phyloP scores from a whole-genome alignment of 768 basidiomycete genomes.

The Ramaria sp. region DNA sequence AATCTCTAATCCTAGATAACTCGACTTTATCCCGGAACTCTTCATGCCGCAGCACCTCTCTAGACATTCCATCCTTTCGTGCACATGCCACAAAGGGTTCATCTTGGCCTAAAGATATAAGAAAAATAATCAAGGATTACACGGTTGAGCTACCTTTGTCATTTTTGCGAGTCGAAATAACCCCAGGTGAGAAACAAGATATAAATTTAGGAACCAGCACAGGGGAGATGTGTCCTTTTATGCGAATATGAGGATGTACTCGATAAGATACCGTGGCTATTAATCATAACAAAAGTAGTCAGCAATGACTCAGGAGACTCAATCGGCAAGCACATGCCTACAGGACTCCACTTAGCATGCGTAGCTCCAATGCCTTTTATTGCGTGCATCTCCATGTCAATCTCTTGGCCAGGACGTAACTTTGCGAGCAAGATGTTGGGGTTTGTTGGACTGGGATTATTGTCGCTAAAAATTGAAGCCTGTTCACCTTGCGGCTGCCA shows the following conservation, averaged over 20 bases:
- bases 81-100: constrained; percentile 40
- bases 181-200: constrained; percentile 79
- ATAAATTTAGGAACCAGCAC: constrained; percentile 74
- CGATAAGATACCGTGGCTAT: constrained; percentile 93
- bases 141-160: constrained; percentile 2
- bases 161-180: constrained; percentile 45
- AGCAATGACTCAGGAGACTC: not conserved
- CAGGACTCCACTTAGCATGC: constrained; percentile 94
- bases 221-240: constrained; percentile 68
- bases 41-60: constrained; percentile 86
- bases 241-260: constrained; percentile 70
- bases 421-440: constrained; percentile 84
- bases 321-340: constrained; percentile 42
- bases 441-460: constrained; percentile 56
- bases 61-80: constrained; percentile 78
- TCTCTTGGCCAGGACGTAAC: constrained; percentile 79
- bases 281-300: not conserved
- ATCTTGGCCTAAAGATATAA: constrained; percentile 21
- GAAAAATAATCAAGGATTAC: not conserved
- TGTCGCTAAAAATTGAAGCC: constrained; percentile 38
- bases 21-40: constrained; percentile 82
- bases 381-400: constrained; percentile 82
- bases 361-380: constrained; percentile 89
- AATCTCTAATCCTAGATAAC: constrained; percentile 79
- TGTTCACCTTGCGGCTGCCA: constrained; percentile 87